Base-by-base conservation (phyloP, 2,329 filamentous ascomycete species). In the Allantophomopsis lycopodina region DNA sequence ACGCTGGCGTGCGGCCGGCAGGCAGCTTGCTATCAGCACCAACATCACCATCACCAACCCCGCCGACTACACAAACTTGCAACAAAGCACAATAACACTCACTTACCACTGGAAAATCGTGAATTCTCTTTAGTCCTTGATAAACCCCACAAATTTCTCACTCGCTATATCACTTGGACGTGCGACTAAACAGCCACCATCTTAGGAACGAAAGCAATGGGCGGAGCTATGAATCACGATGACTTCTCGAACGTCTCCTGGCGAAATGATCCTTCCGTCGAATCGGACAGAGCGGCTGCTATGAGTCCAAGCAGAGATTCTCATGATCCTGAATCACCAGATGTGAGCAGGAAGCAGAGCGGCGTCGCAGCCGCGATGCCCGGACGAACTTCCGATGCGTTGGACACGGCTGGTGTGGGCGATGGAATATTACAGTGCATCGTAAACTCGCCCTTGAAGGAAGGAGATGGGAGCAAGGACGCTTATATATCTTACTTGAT, bases 401-500 rank as follows among this genome's bases (percentile, higher is more conserved):
- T 60, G 42, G 78, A 83, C 53, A 61, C 76, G 38, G 70, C 71
- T 30, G 76, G 76, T 35, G 66, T 83, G 40, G 79, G 79, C 44
- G 71, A 69, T 31, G 89, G 93, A 48, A 71, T 75, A 41, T 71
- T 98, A 34, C 83, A 94, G 55, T 95, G 88, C 57, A 76, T 67
- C 14, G 89, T 98, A 14, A 76, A 77, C 40, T 74, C 79, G 42
- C 87, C 91, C 15, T 73, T 89, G 60, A 96, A 95, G 62, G 91
- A 96, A 66, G 91, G 89, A 54, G 86, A 95, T 54, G 89, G 91
- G 36, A 93, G 88, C 43, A 95, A 95, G 61, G 91, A 95, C 61
- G 83, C 86, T 40, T 98, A 94, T 63, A 82, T 96, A 42, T 96
- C 91, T 10, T 98, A 98, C 59, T 69, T 93, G 37, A 84, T 98